Conservation (phyloP, 371 early-diverging fungal species). For the Haplosporangium sp. region DNA sequence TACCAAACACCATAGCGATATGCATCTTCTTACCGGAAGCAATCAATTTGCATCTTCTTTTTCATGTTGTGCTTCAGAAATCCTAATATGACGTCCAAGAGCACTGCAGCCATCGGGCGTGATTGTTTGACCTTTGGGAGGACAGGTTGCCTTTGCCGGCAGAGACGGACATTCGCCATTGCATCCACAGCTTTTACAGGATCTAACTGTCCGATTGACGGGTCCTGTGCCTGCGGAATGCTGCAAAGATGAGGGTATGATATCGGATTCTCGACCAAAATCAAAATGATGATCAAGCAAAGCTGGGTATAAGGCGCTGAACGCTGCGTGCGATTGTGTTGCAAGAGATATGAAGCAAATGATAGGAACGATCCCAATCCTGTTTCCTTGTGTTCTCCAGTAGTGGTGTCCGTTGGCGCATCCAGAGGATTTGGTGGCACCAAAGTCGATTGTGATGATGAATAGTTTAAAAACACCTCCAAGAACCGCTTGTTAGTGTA, state of each 20-base stretch:
- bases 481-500: slow-evolving; percentile 55
- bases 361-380: slow-evolving; percentile 57
- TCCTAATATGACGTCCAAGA: slow-evolving; percentile 60
- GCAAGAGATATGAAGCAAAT: slow-evolving; percentile 61
- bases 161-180: slow-evolving; percentile 28
- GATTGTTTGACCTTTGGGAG: slow-evolving; percentile 60
- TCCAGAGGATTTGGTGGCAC: slow-evolving; percentile 8
- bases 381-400: slow-evolving; percentile 28
- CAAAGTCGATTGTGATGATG: not conserved
- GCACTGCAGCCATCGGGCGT: slow-evolving; percentile 55
- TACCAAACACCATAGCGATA: too few species aligned
- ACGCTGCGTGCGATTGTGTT: slow-evolving; percentile 61
- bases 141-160: slow-evolving; percentile 59
- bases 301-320: slow-evolving; percentile 60
- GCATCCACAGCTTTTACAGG: not conserved
- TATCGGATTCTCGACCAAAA: slow-evolving; percentile 57
- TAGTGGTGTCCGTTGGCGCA: slow-evolving; percentile 13
- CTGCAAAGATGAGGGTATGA: slow-evolving; percentile 34
- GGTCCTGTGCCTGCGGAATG: slow-evolving; percentile 42
- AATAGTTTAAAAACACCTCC: slow-evolving; percentile 23
- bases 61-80: slow-evolving; percentile 66
- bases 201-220: not conserved
- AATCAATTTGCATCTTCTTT: slow-evolving; percentile 64
- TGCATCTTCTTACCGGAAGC: slow-evolving; percentile 56
- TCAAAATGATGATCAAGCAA: slow-evolving; percentile 55